Percentiles rank a stretch among this genome's conserved stretches.
Evolutionary conservation across 2,329 filamentous ascomycete species (phyloP).

Genomic region (Neofusicoccum sp.): DNA sequence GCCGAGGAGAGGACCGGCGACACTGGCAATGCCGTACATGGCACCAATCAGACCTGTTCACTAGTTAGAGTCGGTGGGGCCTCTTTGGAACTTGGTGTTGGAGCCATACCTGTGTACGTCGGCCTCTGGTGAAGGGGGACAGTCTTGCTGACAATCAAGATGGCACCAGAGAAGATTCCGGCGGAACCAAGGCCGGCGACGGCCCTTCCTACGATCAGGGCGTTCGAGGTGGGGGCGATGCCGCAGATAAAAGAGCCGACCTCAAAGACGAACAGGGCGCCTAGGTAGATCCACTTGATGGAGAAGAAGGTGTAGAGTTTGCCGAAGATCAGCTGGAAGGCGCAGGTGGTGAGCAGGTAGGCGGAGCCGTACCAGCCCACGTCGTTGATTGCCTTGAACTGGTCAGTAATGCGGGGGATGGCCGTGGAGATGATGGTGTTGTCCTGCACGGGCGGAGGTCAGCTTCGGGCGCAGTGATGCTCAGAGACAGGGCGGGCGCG

Average conservation of each 20-base stretch:
- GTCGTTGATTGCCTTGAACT: slow-evolving; percentile 26
- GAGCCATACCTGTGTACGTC: slow-evolving; percentile 33
- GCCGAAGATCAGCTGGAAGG: slow-evolving; percentile 40
- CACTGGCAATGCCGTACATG: slow-evolving; percentile 50
- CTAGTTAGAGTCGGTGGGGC: slow-evolving; percentile 40
- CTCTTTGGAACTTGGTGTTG: slow-evolving; percentile 29
- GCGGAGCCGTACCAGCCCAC: slow-evolving; percentile 32
- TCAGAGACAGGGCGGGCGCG: background rate
- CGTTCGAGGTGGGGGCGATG: slow-evolving; percentile 47
- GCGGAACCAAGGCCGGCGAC: slow-evolving; percentile 52
- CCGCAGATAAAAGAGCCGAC: slow-evolving; percentile 53
- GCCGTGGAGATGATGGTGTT: slow-evolving; percentile 32
- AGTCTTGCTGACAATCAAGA: slow-evolving; percentile 46
- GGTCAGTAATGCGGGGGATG: slow-evolving; percentile 30
- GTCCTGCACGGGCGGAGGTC: slow-evolving; percentile 1
- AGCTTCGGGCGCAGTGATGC: background rate
- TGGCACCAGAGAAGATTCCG: slow-evolving; percentile 51
- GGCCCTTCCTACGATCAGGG: slow-evolving; percentile 53
- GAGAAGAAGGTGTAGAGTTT: slow-evolving; percentile 48
- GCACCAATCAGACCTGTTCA: slow-evolving; percentile 44
- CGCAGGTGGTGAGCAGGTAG: slow-evolving; percentile 44
- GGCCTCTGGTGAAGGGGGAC: slow-evolving; percentile 48
- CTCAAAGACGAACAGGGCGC: slow-evolving; percentile 49
- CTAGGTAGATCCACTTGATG: slow-evolving; percentile 48
- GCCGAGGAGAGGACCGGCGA: slow-evolving; percentile 50